Conservation (phyloP, 495 filamentous ascomycete species). For the Apodospora peruviana region DNA sequence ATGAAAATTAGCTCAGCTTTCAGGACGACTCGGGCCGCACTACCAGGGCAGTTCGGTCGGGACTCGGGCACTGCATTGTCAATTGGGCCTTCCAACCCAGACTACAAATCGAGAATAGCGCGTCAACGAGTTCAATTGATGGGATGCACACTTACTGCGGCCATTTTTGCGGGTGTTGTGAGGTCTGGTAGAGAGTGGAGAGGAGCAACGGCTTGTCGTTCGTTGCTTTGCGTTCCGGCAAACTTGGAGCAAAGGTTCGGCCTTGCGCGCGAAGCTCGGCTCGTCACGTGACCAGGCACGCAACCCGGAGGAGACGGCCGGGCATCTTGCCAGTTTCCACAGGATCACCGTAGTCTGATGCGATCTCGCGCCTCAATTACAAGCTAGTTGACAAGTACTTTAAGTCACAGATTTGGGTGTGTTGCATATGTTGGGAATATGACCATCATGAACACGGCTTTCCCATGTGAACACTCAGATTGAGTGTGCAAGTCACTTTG, state of each 20-base stretch:
- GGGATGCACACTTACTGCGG: conserved; percentile 66
- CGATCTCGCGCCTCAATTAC: no score
- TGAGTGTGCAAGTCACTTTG: no score
- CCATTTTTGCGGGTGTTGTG: conserved; percentile 69
- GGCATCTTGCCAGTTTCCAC: not conserved
- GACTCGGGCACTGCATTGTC: no score
- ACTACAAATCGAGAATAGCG: not conserved
- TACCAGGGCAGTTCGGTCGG: no score
- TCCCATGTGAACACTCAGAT: no score
- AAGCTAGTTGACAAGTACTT: no score
- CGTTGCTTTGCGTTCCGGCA: conserved; percentile 23
- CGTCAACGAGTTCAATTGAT: conserved; percentile 14
- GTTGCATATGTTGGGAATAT: no score
- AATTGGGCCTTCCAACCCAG: not conserved
- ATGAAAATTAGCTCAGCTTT: conserved; percentile 48
- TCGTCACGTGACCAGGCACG: conserved; percentile 22
- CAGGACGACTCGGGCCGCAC: not conserved
- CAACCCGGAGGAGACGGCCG: no score
- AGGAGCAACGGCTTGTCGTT: conserved; percentile 32
- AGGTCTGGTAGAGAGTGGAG: conserved; percentile 38
- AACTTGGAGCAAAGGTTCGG: conserved; percentile 19
- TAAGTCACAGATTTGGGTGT: no score
- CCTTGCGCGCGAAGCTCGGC: conserved; percentile 8
- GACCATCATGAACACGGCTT: no score
- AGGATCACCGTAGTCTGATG: no score